Percentiles rank a stretch among this genome's conserved stretches.
Evolutionary conservation across 345 rosid genomes (phyloP).

Genomic region (Brassica carinata): DNA sequence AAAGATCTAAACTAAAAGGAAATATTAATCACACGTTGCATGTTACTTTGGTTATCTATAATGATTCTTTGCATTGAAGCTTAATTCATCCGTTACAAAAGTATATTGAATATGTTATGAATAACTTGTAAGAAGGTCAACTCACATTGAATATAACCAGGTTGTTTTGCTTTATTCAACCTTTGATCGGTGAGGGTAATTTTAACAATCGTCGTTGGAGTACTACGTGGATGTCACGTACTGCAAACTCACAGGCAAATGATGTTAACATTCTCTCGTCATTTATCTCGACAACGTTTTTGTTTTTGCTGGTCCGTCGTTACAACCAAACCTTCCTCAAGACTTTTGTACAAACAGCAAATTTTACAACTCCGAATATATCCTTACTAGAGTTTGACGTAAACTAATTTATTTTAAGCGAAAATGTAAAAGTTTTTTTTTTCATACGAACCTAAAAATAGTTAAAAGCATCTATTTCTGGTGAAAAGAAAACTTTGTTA

Average conservation of each 20-base stretch:
- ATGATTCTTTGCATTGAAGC: slow-evolving; percentile 6
- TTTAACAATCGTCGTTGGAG: slow-evolving; percentile 3
- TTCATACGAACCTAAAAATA: not conserved
- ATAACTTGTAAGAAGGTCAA: slow-evolving; percentile 22
- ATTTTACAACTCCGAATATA: not conserved
- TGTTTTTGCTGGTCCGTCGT: slow-evolving; percentile 41
- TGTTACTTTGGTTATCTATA: not conserved
- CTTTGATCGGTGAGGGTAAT: not conserved
- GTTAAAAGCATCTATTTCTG: not conserved
- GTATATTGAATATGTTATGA: slow-evolving; percentile 12
- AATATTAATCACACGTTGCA: slow-evolving; percentile 13
- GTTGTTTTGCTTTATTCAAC: not conserved
- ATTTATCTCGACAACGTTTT: slow-evolving; percentile 23
- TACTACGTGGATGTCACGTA: slow-evolving; percentile 39
- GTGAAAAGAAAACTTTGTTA: not conserved
- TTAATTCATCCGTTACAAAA: slow-evolving; percentile 10
- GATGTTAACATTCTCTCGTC: slow-evolving; percentile 32
- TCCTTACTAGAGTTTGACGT: slow-evolving; percentile 3
- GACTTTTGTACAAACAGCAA: slow-evolving; percentile 22
- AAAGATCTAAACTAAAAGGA: slow-evolving; percentile 14
- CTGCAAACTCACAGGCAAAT: slow-evolving; percentile 31
- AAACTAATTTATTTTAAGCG: not conserved
- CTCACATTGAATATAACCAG: slow-evolving; percentile 19
- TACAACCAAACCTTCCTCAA: slow-evolving; percentile 45
- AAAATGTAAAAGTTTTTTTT: too few relatives aligned